Evolutionary conservation across 116 monocot species (phyloP), one percentile per base, ranked within the genome.

Genomic region (Posidonia oceanica): DNA sequence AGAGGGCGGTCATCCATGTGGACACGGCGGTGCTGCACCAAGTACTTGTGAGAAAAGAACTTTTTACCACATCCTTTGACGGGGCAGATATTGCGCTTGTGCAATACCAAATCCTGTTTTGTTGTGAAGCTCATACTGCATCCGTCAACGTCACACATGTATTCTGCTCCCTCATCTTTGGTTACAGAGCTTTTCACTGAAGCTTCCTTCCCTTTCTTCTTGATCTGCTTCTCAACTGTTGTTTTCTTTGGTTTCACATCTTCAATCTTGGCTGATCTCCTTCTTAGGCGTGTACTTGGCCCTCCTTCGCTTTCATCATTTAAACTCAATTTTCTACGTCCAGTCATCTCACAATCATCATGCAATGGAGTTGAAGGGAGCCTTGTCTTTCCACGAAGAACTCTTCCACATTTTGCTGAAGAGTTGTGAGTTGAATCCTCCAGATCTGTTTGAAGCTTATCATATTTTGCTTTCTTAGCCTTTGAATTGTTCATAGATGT

Each of bases 41-140:
- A 69, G 70, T 98, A 98, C 75, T 98, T 98, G 80, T 98, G 98
- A 0, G 90, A 98, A 72, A 98, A 98, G 63, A 98, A 84, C 73
- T 98, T 98, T 79, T 93, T 98, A 29, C 85, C 83, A 13, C 98
- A 98, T 3, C 86, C 93, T 71, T 87, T 83, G 1, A 85, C 87
- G 0, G 93, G 98, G 77, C 98, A 98, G 29, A 98, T 98, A 40
- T 98, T 87, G 55, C 79, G 76, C 76, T 90, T 93, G 80, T 98
- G 98, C 75, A 88, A 39, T 4, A 79, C 63, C 54, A 98, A 66
- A 4, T 93, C 93, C 14, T 82, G 83, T 69, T 93, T 87, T 20
- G 90, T 79, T 53, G 77, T 41, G 42, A 98, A 98, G 62, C 80
- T 90, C 93, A 98, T 89, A 12, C 78, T 71, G 61, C 98, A 98